Evolutionary conservation across 306 rosid species (phyloP), one percentile per base, ranked within the genome.

Genomic region (Cucumis melo): DNA sequence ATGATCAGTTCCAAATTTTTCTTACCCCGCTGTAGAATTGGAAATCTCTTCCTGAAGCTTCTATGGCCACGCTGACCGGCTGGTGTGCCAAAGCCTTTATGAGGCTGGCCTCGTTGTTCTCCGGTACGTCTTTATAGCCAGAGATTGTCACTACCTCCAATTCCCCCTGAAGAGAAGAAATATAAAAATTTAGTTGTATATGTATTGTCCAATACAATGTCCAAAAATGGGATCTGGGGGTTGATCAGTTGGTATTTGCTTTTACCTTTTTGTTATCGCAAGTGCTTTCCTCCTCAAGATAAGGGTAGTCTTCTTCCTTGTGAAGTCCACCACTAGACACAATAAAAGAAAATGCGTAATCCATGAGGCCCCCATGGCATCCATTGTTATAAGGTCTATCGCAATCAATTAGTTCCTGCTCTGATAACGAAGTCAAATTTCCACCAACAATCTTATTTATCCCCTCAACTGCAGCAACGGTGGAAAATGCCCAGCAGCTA

Each of bases 401-500:
- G 76, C 92, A 88, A 34, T 90, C 96, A 48, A 87, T 85, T 58
- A 90, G 78, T 75, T 90, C 88, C 78, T 88, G 96, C 80, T 90
- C 92, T 0, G 92, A 88, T 77, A 90, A 74, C 0, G 89, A 75
- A 46, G 87, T 87, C 70, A 90, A 73, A 64, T 90, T 90, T 56
- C 96, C 92, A 0, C 86, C 82, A 55, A 90, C 87, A 24, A 90
- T 87, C 79, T 85, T 79, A 80, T 85, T 88, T 80, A 90, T 88
- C 64, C 96, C 92, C 81, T 90, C 96, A 21, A 88, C 89, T 0
- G 92, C 92, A 0, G 87, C 96, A 10, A 88, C 88, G 0, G 92
- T 88, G 0, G 96, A 88, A 82, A 90, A 90, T 51, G 96, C 92
- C 92, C 96, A 90, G 38, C 96, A 90, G 59, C 96, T 90, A 34